Evolutionary conservation across 2,329 filamentous ascomycete species (phyloP), one percentile per base, ranked within the genome.

Genomic region (Botrytis sinoallii): DNA sequence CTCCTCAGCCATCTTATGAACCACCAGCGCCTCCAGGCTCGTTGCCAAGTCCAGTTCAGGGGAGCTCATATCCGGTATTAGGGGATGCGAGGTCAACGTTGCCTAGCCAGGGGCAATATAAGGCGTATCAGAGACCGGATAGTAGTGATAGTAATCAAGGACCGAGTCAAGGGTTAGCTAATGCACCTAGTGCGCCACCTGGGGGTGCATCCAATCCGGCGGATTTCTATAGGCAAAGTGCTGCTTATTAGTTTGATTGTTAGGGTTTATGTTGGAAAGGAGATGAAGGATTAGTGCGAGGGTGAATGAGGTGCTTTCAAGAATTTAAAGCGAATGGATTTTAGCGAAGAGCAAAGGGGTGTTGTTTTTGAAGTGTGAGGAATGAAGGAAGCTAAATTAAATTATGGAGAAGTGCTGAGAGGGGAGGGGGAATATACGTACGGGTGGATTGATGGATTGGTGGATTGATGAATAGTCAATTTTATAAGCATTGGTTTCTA

Each of bases 171-270:
- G 65, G 14, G 5, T n/a, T 57, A 2, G 35, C n/a, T 22, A 81
- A 83, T 48, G 85, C 83, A 16, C 85, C 85, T 2, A 87, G 85
- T 74, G 86, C 85, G 7, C 86, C 87, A 22, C 78, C 79, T 22
- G 78, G 76, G 8, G 52, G 48, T 32, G 67, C 72, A 18, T 60
- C 61, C 14, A 78, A 75, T 38, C 77, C 79, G 6, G 84, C 84
- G 18, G 88, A 89, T 79, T 90, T 88, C 78, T 90, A 90, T 78
- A 83, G 87, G 67, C 85, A 86, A 76, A 81, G 79, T 73, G 79
- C 82, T 42, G 79, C 80, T 25, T 82, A 81, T 73, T 82, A 71
- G 68, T 52, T 52, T 61, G 60, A 5, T 18, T 35, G 18, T 52
- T 38, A 52, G 20, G 9, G 12, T 25, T 14, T 52, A 25, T 6